Conservation (phyloP, 495 filamentous ascomycete genomes). For the Parathielavia appendiculata region DNA sequence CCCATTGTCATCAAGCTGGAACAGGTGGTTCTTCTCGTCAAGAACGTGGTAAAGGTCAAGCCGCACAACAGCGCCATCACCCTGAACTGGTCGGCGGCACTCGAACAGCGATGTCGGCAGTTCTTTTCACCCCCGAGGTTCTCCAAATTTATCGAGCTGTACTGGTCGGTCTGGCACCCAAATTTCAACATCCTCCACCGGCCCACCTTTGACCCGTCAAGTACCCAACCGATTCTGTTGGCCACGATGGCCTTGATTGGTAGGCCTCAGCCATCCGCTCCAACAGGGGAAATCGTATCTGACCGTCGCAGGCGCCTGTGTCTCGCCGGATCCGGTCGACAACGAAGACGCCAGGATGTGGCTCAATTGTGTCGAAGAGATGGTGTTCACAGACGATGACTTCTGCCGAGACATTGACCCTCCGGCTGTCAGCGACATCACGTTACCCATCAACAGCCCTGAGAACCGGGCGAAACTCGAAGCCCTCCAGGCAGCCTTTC, state of each 20-base stretch:
- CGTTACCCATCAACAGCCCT: constrained; percentile 5
- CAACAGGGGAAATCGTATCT: neutral
- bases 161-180: constrained; percentile 32
- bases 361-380: constrained; percentile 34
- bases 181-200: constrained; percentile 30
- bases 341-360: constrained; percentile 28
- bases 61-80: constrained; percentile 28
- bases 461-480: constrained; percentile 22
- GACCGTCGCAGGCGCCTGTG: constrained; percentile 24
- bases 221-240: constrained; percentile 23
- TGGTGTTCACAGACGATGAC: constrained; percentile 32
- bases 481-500: constrained; percentile 28
- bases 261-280: constrained; percentile 5
- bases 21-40: constrained; percentile 27
- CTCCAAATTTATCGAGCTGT: constrained; percentile 30
- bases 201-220: constrained; percentile 25
- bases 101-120: constrained; percentile 26
- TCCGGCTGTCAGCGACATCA: constrained; percentile 1
- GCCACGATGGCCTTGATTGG: constrained; percentile 30
- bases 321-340: constrained; percentile 29
- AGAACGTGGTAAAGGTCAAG: constrained; percentile 21
- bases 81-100: constrained; percentile 24
- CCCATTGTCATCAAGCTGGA: constrained; percentile 26
- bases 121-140: constrained; percentile 30
- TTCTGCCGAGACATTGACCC: constrained; percentile 31